Base-by-base conservation (phyloP, 2,329 filamentous ascomycete genomes). In the Neopestalotiopsis clavispora region DNA sequence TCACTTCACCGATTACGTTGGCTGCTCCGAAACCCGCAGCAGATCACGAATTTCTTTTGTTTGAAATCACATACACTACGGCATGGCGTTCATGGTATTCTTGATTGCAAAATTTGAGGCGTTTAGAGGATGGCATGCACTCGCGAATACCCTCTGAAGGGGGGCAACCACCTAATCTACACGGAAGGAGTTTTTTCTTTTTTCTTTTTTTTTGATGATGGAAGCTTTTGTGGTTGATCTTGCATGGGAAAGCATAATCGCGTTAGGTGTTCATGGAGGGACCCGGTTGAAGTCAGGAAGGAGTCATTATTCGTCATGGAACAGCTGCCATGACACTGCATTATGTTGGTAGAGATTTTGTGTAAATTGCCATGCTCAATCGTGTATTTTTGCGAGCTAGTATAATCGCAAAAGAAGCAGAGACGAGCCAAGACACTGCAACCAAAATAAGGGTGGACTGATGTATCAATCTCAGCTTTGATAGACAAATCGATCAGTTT, bases 51-150 rank as follows among this genome's bases (percentile, higher is more conserved):
- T 66, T 56, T 57, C 32, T 17, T 66, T 56, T 58, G 63, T 56
- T 38, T 28, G 58, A 69, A 59, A 63, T 20, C 30, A 59, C 42
- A 66, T 66, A 38, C 34, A 38, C 23, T 38, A 30, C 34, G 59
- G 59, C 30, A 58, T 28, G 63, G 63, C 63, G 45, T 66, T 56
- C 13, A 66, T 12, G 52, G 63, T 58, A 14, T 34, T 57, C 23
- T 56, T 66, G n/a, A 57, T 23, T 66, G 42, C 45, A 38, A 57
- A 57, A 34, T 66, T 66, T 38, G 63, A 66, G 49, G 63, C 63
- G 63, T 66, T 56, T 57, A 66, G 63, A 65, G 62, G 62, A 66
- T 58, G 63, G 63, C 34, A 12, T 12, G n/a, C 62, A 65, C 62
- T 14, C 28, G 38, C 32, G 32, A 42, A 45, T 49, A 65, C 62